Evolutionary conservation across 148 eudicot species (phyloP), one percentile per base, ranked within the genome.

Genomic region (Limonium bicolor): DNA sequence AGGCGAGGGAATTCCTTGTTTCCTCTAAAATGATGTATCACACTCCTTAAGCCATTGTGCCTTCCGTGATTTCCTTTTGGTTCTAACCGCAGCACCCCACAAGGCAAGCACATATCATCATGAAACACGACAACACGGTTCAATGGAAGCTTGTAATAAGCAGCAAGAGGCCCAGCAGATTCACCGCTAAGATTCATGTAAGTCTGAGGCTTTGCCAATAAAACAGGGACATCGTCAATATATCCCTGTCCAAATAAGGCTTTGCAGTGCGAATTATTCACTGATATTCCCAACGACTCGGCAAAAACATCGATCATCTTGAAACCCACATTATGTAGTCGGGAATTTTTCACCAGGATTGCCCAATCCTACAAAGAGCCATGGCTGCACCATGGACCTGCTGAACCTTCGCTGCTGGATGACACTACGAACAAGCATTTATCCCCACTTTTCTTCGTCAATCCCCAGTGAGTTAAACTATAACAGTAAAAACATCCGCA

Each of bases 121-220:
- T 88, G 95, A 48, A 84, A 65, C 95, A 90, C 79, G 37, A 80
- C 46, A 25, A 80, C 93, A 35, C 82, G 82, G 49, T 68, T 74
- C 9, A 80, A 69, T 51, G 95, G 95, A 40, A 90, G 67, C 69
- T 84, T 84, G 65, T 90, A 90, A 50, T 90, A 90, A 41, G 97
- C 97, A 23, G 93, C 97, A 46, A 90, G 79, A 25, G 87, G 93
- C 39, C 85, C 97, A 42, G 59, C 94, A 56, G 86, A 85, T 76
- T 85, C 82, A 38, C 99, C 95, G 9, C 88, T 75, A 45, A 85
- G 64, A 55, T 90, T 85, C 85, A 77, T 82, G 55, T 77, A 82
- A 44, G 93, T 82, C 58, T 82, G 86, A 31, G 93, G 93, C 63
- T 82, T 82, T 20, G 94, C 99, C 26, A 92, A 65, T 53, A 92